Conservation (phyloP, 495 filamentous ascomycete genomes). For the Tuber umbilicatum region DNA sequence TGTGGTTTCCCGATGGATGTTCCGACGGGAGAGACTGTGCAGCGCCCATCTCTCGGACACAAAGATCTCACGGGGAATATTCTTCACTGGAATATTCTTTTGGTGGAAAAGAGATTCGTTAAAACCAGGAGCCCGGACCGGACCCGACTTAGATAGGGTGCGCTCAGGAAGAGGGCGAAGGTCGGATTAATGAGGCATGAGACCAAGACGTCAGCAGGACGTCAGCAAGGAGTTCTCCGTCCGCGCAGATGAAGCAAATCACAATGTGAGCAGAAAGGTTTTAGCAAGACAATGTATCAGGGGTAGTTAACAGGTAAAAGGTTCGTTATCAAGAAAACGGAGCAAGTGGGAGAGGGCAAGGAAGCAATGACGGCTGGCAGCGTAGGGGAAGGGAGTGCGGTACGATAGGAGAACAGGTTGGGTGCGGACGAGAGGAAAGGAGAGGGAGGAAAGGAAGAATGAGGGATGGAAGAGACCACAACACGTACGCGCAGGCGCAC, state of each 20-base stretch:
- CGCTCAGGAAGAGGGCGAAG: neutral
- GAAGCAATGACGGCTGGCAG: neutral
- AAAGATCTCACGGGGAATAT: neutral
- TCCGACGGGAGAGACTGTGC: constrained; percentile 29
- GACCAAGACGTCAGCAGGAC: constrained; percentile 5
- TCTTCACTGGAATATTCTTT: neutral
- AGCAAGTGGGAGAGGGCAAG: neutral
- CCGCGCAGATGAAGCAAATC: neutral
- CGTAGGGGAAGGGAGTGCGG: neutral
- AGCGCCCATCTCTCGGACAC: constrained; percentile 24
- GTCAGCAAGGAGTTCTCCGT: constrained; percentile 1
- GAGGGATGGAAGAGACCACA: neutral
- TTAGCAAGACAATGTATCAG: neutral
- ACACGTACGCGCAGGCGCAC: neutral
- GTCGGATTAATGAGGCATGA: constrained; percentile 3
- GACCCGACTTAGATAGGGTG: neutral
- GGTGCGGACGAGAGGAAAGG: neutral
- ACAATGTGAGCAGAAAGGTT: neutral
- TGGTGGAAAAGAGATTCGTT: neutral
- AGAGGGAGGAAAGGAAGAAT: neutral
- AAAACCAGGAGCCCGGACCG: neutral
- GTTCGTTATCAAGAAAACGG: neutral
- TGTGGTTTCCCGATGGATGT: constrained; percentile 13
- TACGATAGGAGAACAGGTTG: neutral
- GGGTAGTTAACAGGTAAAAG: neutral